phyloP scores from a whole-genome alignment of 1,139 yeast species.

The Wickerhamomyces sp. region DNA sequence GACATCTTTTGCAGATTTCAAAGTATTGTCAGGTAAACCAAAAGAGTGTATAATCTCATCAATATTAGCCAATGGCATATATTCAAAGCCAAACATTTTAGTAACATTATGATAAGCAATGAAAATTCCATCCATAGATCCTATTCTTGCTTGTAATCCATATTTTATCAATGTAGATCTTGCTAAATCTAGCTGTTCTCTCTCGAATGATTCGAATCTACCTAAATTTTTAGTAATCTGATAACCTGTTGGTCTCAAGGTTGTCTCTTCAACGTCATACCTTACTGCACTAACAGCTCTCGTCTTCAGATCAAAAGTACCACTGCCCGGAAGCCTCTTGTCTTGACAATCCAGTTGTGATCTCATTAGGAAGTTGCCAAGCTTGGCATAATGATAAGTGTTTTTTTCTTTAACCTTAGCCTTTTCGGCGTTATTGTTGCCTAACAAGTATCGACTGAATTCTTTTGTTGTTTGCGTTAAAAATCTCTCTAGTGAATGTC shows the following conservation, averaged over 20 bases:
- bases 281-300: slow-evolving; percentile 87
- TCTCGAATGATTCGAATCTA: slow-evolving; percentile 67
- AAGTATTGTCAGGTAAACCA: slow-evolving; percentile 18
- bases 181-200: slow-evolving; percentile 74
- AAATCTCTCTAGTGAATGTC: slow-evolving; percentile 71
- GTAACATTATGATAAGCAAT: slow-evolving; percentile 85
- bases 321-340: slow-evolving; percentile 77
- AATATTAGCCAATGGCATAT: slow-evolving; percentile 68
- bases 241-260: slow-evolving; percentile 55
- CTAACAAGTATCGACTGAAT: slow-evolving; percentile 35
- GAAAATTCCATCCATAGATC: slow-evolving; percentile 95
- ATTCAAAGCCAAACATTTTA: slow-evolving; percentile 85
- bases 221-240: slow-evolving; percentile 62
- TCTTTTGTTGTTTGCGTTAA: slow-evolving; percentile 54
- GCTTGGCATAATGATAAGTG: slow-evolving; percentile 67
- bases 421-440: slow-evolving; percentile 11
- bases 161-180: slow-evolving; percentile 79
- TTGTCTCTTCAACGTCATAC: slow-evolving; percentile 60
- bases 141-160: slow-evolving; percentile 87
- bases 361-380: slow-evolving; percentile 71
- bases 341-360: slow-evolving; percentile 90
- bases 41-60: slow-evolving; percentile 55
- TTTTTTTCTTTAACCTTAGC: slow-evolving; percentile 20
- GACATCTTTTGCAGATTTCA: too few relatives aligned
- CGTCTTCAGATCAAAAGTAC: slow-evolving; percentile 88